phyloP scores from a whole-genome alignment of 1,139 yeast species.

The Meyerozyma athensensis region DNA sequence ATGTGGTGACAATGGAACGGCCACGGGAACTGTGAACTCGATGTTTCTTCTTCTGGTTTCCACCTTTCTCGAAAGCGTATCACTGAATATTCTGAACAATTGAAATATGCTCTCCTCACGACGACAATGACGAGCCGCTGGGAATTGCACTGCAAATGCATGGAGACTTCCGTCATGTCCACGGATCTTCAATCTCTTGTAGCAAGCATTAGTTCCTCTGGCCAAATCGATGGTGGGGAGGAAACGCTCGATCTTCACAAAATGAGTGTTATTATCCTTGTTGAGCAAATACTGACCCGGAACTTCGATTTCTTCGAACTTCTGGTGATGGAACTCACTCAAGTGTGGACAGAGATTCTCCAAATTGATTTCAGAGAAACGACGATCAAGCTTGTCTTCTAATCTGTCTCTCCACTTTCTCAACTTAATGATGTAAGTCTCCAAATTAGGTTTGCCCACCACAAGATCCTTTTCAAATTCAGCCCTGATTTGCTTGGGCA shows the following conservation, averaged over 20 bases:
- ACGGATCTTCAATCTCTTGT: slow-evolving; percentile 80
- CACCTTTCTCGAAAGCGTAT: slow-evolving; percentile 71
- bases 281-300: slow-evolving; percentile 92
- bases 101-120: slow-evolving; percentile 95
- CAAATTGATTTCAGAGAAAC: slow-evolving; percentile 69
- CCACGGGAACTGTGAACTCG: slow-evolving; percentile 83
- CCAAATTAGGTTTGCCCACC: slow-evolving; percentile 81
- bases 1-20: slow-evolving; percentile 93
- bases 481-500: slow-evolving; percentile 84
- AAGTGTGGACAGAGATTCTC: slow-evolving; percentile 93
- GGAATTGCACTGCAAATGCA: slow-evolving; percentile 93
- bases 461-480: slow-evolving; percentile 93
- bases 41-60: slow-evolving; percentile 85
- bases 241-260: slow-evolving; percentile 88
- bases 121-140: slow-evolving; percentile 96
- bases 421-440: slow-evolving; percentile 75
- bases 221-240: slow-evolving; percentile 84
- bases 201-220: slow-evolving; percentile 90
- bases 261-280: slow-evolving; percentile 81
- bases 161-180: slow-evolving; percentile 93
- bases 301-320: slow-evolving; percentile 94
- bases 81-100: slow-evolving; percentile 81
- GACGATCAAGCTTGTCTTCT: slow-evolving; percentile 86
- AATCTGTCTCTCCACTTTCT: slow-evolving; percentile 91
- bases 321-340: slow-evolving; percentile 96